Conservation (phyloP, 768 basidiomycete genomes). For the Russula sp. region DNA sequence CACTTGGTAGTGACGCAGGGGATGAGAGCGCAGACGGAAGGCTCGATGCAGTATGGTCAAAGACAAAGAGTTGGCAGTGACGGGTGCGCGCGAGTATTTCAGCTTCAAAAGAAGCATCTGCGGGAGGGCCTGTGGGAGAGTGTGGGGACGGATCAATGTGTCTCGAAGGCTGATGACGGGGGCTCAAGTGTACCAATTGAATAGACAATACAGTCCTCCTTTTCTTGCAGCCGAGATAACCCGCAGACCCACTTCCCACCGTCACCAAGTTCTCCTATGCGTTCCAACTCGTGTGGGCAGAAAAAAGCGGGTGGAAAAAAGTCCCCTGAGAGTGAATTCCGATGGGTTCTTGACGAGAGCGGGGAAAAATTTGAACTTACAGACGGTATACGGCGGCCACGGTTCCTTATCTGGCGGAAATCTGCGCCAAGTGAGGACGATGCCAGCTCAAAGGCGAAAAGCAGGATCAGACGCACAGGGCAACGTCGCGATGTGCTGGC, state of each 20-base stretch:
- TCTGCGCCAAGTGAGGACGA: conserved; percentile 1
- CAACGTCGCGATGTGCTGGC: conserved; percentile 14
- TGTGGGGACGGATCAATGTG: not conserved
- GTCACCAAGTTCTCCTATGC: conserved; percentile 49
- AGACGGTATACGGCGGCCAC: conserved; percentile 24
- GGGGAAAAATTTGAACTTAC: not conserved
- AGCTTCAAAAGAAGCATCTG: conserved; percentile 60
- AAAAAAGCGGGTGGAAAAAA: conserved; percentile 41
- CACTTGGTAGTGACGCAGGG: conserved; percentile 24
- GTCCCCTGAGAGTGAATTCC: conserved; percentile 33
- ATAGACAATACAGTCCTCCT: conserved; percentile 54
- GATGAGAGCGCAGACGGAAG: conserved; percentile 21
- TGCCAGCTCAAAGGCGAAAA: not conserved
- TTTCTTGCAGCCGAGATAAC: conserved; percentile 46
- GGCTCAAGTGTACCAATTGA: conserved; percentile 43
- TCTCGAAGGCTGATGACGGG: not conserved
- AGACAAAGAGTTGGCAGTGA: conserved; percentile 56
- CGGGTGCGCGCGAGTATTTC: conserved; percentile 43
- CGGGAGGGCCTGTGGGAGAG: conserved; percentile 39
- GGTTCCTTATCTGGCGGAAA: conserved; percentile 24
- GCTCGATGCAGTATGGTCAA: conserved; percentile 38
- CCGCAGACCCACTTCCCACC: conserved; percentile 72
- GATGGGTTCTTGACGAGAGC: not conserved
- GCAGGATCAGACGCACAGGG: conserved; percentile 7
- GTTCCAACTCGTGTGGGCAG: conserved; percentile 41